Evolutionary conservation across 768 basidiomycete species (phyloP), one percentile per base, ranked within the genome.

Genomic region (Rhodotorula paludigena): DNA sequence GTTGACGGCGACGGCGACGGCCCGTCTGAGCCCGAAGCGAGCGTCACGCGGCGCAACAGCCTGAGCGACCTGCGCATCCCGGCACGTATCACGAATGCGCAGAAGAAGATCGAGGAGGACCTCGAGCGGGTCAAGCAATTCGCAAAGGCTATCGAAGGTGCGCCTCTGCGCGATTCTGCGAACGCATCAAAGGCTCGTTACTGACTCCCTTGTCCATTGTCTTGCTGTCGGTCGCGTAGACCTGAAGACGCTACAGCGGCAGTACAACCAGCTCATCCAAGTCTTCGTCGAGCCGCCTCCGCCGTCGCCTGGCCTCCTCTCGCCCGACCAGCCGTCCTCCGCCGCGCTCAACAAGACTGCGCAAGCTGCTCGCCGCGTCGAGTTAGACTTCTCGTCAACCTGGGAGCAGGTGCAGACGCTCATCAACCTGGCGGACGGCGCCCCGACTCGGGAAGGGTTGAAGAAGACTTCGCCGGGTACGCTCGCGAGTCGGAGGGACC

Each of bases 31-130:
- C 8, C 3, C 1, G 44, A 59, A 12, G 25, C 36, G 25, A 20
- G 18, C 2, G 20, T 63, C 3, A 51, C 58, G 35, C 62, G 77
- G 49, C 65, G 77, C 56, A 75, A 76, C 65, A 76, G 74, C 48
- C 45, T 76, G 51, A 75, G 77, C 52, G 77, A 77, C 44, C 35
- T 77, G 60, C 53, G 72, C 41, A 77, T 77, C 35, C 77, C 77
- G 32, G 47, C 62, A 28, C 44, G 73, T 21, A 74, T 77, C 51
- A 74, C 72, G 44, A 68, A 58, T n/a, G 73, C 76, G 18, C 77
- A 77, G 67, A 70, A 66, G 36, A 74, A 73, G 66, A 73, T 77
- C 39, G 67, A 76, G 51, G 74, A 76, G 62, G 76, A 74, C 45
- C 51, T 77, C 9, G 69, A 73, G 35, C 47, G 74, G 25, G 76